Base-by-base conservation (phyloP, 2,329 filamentous ascomycete species). In the Pseudogymnoascus sp. region DNA sequence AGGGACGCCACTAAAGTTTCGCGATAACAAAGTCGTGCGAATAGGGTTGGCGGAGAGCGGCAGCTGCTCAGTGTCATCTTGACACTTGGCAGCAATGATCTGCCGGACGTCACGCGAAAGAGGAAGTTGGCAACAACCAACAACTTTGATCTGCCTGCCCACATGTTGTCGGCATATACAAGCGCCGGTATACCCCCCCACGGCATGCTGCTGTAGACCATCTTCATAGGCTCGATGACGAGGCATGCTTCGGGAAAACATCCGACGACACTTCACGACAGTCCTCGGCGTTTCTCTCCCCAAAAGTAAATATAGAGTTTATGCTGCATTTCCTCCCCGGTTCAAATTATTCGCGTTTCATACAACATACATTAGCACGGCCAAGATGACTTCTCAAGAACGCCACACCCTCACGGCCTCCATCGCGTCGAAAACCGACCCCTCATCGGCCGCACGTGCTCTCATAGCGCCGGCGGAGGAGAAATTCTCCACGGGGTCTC, bases 401-500 rank as follows among this genome's bases (percentile, higher is more conserved):
- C 47, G 28, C 47, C 28, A 32, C 47, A 12, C 47, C 47, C 47
- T 54, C 5, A 32, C n/a, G 9, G 28, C 28, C 47, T 32, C 47
- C 9, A 54, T 54, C n/a, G 9, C 28, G n/a, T 3, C 28, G 18
- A 54, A 34, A 8, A 7, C 28, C 28, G 47, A 54, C 47, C 47
- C 47, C 47, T 54, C 47, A 54, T 32, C 47, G 5, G 47, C 28
- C 9, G 47, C 47, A 54, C 47, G 28, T 54, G 47, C 47, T 32
- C 47, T 54, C 47, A 34, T 20, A 54, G 47, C 47, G 9, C 47
- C 47, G 16, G 47, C 47, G 25, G 47, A 54, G 12, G 9, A 54
- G 28, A 54, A 30, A 14, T 34, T 54, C 47, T 32, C 47, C 57
- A 60, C 47, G 41, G 41, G 41, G 41, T 47, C 41, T 66, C 88